Conservation (phyloP, 2,329 filamentous ascomycete species). For the Microsporum audouinii region DNA sequence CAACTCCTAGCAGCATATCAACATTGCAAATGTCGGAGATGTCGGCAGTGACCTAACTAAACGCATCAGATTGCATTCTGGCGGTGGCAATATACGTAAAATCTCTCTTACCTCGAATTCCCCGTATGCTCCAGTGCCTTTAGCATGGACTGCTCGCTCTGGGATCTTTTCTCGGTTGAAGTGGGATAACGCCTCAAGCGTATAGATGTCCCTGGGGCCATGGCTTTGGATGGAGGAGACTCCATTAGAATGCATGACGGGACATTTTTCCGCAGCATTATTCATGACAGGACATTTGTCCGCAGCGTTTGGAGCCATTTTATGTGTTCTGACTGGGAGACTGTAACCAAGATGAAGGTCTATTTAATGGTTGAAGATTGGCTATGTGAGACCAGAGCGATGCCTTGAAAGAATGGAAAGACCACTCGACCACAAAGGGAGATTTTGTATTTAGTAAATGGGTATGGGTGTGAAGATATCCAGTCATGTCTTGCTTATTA, state of each 20-base stretch:
- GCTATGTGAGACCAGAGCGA: neutral
- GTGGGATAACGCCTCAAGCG: constrained; percentile 15
- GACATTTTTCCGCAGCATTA: neutral
- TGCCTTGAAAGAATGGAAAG: neutral
- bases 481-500: neutral
- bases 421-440: neutral
- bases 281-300: neutral
- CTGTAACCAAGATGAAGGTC: too few species aligned
- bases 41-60: neutral
- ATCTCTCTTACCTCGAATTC: constrained; percentile 24
- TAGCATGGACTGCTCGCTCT: constrained; percentile 35
- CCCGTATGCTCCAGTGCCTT: constrained; percentile 33
- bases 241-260: neutral
- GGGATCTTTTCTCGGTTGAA: constrained; percentile 34
- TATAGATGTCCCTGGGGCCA: neutral
- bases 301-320: neutral
- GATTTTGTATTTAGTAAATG: neutral
- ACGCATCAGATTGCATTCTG: neutral
- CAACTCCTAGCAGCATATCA: constrained; percentile 3
- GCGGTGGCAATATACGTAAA: too few species aligned
- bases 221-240: neutral
- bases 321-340: neutral
- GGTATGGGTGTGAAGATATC: neutral
- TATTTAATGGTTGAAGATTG: neutral
- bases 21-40: constrained; percentile 5